Conservation (phyloP, 2,329 filamentous ascomycete genomes). For the Seiridium unicorne region DNA sequence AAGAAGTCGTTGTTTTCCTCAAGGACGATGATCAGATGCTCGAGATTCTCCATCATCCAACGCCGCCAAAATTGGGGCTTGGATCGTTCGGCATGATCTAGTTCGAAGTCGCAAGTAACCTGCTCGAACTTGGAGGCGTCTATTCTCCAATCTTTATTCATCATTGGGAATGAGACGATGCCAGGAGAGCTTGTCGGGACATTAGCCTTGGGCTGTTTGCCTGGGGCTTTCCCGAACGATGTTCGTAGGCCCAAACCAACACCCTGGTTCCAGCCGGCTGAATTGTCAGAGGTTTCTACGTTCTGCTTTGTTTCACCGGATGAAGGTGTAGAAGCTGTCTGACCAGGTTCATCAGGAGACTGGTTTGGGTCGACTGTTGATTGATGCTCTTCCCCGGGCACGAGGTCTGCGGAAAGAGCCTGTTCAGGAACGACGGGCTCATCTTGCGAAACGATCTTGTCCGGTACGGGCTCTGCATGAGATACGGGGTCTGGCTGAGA, state of each 20-base stretch:
- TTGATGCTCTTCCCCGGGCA: background rate
- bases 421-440: background rate
- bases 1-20: background rate
- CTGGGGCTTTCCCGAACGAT: slow-evolving; percentile 18
- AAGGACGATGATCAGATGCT: background rate
- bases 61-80: background rate
- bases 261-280: slow-evolving; percentile 25
- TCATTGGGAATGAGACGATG: background rate
- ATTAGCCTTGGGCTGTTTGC: background rate
- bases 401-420: too few relatives aligned
- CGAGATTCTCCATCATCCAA: background rate
- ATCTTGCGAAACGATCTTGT: background rate
- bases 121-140: slow-evolving; percentile 4
- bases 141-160: slow-evolving; percentile 1
- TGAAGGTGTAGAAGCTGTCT: background rate
- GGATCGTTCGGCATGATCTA: background rate
- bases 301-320: background rate
- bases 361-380: background rate
- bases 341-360: background rate
- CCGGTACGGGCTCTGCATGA: background rate
- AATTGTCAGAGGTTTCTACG: slow-evolving; percentile 2
- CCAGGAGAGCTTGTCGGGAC: background rate
- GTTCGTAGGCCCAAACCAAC: slow-evolving; percentile 22
- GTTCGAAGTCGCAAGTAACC: background rate
- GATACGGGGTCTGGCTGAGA: background rate